Percentiles rank a stretch among this genome's conserved stretches.
Evolutionary conservation across 768 basidiomycete genomes (phyloP).

Genomic region (Lactarius hatsudake): DNA sequence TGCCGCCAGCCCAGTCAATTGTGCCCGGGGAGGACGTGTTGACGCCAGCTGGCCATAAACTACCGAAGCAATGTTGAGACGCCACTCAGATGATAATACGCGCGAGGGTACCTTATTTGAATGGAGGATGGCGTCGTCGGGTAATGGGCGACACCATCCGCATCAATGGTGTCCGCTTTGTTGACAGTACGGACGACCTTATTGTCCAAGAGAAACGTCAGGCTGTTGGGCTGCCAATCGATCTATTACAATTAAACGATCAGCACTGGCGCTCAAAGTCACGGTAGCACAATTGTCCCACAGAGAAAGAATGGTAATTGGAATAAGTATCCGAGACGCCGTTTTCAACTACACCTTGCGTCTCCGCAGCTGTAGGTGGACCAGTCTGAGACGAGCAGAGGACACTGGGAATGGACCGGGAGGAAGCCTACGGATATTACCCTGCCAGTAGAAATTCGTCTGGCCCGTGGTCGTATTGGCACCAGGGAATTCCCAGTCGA

Average conservation of each 20-base stretch:
- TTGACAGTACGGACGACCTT: constrained; percentile 66
- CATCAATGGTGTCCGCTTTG: constrained; percentile 54
- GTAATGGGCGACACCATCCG: constrained; percentile 57
- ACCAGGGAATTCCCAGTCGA: constrained; percentile 86
- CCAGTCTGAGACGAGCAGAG: constrained; percentile 2
- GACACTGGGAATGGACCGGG: constrained; percentile 13
- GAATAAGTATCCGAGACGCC: constrained; percentile 60
- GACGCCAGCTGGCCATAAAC: constrained; percentile 84
- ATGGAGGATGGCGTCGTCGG: constrained; percentile 79
- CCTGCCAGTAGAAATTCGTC: constrained; percentile 81
- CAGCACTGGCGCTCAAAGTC: neutral
- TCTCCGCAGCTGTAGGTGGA: constrained; percentile 39
- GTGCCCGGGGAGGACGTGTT: constrained; percentile 59
- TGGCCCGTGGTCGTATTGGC: constrained; percentile 60
- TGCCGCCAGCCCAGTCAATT: constrained; percentile 74
- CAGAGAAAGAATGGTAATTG: constrained; percentile 76
- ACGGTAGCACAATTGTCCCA: constrained; percentile 36
- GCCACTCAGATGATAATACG: neutral
- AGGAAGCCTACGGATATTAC: constrained; percentile 53
- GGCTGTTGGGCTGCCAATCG: constrained; percentile 70
- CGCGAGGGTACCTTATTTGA: constrained; percentile 60
- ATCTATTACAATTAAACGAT: constrained; percentile 44
- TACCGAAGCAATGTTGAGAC: constrained; percentile 19
- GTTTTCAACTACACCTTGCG: constrained; percentile 47
- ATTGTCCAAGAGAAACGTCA: constrained; percentile 71